A percentile compares a stretch with the other conserved stretches of the same genome.
Conservation (phyloP, 768 basidiomycete species). For the Pilatotrama ljubarskyi region DNA sequence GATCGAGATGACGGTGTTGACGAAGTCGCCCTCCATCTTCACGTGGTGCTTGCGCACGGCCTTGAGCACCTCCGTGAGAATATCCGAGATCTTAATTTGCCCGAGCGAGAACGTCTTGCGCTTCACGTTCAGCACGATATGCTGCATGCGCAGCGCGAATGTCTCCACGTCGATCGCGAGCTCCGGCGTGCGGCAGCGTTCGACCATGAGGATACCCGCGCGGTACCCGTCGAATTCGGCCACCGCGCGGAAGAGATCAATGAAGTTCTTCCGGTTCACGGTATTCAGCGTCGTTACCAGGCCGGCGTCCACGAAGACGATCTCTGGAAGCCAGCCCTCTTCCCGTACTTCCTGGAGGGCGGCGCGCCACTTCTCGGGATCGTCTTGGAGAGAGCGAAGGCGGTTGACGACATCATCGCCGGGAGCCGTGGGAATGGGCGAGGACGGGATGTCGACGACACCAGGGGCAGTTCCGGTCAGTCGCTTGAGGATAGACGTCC, state of each 20-base stretch:
- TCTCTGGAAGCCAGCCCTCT: constrained; percentile 86
- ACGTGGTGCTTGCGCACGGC: constrained; percentile 91
- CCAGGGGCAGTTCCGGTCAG: background rate
- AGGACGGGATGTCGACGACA: background rate
- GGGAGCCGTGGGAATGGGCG: background rate
- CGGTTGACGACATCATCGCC: constrained; percentile 58
- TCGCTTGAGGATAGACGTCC: constrained; percentile 45
- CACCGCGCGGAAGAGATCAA: constrained; percentile 94
- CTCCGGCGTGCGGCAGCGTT: constrained; percentile 89
- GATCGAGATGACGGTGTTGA: constrained; percentile 96
- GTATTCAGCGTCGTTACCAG: constrained; percentile 86
- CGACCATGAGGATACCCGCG: constrained; percentile 93
- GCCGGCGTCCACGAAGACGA: constrained; percentile 96
- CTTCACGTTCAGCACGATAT: constrained; percentile 90
- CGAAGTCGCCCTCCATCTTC: constrained; percentile 98
- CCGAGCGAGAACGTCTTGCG: constrained; percentile 96
- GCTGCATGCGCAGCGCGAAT: constrained; percentile 97
- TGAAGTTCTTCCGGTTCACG: constrained; percentile 86
- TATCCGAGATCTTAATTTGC: constrained; percentile 94
- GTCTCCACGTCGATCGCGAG: constrained; percentile 90
- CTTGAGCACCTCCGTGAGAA: constrained; percentile 84
- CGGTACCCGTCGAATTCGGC: constrained; percentile 98
- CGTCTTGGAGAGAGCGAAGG: constrained; percentile 60
- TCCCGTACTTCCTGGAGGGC: constrained; percentile 62
- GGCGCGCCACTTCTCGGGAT: constrained; percentile 66